Evolutionary conservation across 805 yeast genomes (phyloP), one percentile per base, ranked within the genome.

Genomic region (Zygosaccharomyces bailii): DNA sequence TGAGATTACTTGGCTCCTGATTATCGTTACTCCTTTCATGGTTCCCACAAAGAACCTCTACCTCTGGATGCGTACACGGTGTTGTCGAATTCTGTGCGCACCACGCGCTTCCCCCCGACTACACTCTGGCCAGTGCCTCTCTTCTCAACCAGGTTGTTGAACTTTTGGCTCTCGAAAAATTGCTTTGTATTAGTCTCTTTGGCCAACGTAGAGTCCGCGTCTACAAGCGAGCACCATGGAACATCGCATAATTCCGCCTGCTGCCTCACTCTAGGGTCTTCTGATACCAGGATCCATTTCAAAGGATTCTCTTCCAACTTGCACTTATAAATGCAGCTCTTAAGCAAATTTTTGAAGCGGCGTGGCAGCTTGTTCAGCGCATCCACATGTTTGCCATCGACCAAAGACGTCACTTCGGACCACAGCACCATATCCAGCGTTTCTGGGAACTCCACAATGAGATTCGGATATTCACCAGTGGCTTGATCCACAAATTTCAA

Each of bases 201-300:
- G 14, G 57, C 48, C 35, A 62, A 21, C 5, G 55, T 54, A 4
- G 59, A 47, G 41, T 62, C 67, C 2, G 60, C 60, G 20, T 56
- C 55, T 4, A 60, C 60, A 10, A 60, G 44, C 1, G 68, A 59
- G 36, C 45, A 80, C 63, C 52, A 73, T 68, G 61, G 79, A 51
- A 51, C 80, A 72, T 38, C 71, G 69, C 52, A 84, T 59, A n/a
- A 80, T 74, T 54, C 69, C 72, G 60, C 84, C 66, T 48, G 65
- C 61, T 38, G 76, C 67, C 87, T 86, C 74, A 34, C 74, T 69
- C 44, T 68, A 2, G 71, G 56, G 52, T 82, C 86, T 57, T 84
- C 91, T 4, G 86, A 75, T 4, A 83, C 70, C 18, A 82, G 61
- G 18, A 68, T 66, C 89, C 89, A 84, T 27, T 70, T 62, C n/a